Evolutionary conservation across 1,139 yeast genomes (phyloP), one percentile per base, ranked within the genome.

Genomic region (Geotrichum histeridarum): DNA sequence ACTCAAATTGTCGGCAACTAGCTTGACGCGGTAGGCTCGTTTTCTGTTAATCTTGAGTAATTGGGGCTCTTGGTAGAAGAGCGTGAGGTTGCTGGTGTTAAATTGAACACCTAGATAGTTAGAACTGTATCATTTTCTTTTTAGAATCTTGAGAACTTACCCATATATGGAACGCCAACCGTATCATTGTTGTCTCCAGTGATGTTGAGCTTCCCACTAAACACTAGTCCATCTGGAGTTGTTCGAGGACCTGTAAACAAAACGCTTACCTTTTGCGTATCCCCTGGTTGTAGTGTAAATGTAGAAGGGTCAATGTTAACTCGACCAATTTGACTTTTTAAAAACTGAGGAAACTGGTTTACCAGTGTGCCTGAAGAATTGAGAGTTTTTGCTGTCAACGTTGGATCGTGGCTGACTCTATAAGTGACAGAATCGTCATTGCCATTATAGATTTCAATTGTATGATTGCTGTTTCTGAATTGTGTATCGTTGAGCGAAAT

Each of bases 401-500:
- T 37, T 11, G 53, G 50, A 30, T 47, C 17, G 33, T 54, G 55
- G 8, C 52, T 31, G 8, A 60, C 22, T 17, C 44, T 46, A 30
- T 58, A 61, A 35, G 45, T 50, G 17, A 58, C 59, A 1, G 41
- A 33, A 4, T 54, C 53, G 9, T 37, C 9, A 18, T 53, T 55
- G n/a, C 48, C 57, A 37, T 61, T 61, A 15, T 39, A 50, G n/a
- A 61, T 30, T 9, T 52, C 56, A 41, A 61, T 58, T 9, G 44
- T 45, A 42, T 57, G 61, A 6, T 51, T 51, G n/a, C 32, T 45
- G 35, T 53, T 53, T 33, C 62, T 50, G 18, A 57, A 22, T n/a
- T 15, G 49, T 1, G 64, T 60, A 38, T 61, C 64, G 38, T 61
- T 61, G 32, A 60, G 45, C 31, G 50, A 52, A 5, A 61, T 43